Percentiles rank a stretch among this genome's conserved stretches.
phyloP scores from a whole-genome alignment of 1,284 basidiomycete genomes.

The Coniferiporia sulphurascens region DNA sequence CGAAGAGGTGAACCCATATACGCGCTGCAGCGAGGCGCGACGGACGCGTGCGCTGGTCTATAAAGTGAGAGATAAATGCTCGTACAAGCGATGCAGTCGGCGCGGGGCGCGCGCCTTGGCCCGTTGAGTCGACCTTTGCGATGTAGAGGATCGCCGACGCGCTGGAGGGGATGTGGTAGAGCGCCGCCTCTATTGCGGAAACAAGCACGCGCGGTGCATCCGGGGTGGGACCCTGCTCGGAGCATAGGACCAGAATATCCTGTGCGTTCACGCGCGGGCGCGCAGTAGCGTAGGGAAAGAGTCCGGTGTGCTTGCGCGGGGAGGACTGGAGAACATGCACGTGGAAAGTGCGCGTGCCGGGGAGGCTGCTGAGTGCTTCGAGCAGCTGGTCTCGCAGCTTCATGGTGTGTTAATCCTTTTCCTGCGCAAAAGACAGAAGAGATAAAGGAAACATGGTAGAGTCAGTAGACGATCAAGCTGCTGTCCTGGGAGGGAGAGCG shows the following conservation, averaged over 20 bases:
- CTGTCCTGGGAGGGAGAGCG: background rate
- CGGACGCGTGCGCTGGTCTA: conserved; percentile 62
- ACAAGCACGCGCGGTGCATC: conserved; percentile 51
- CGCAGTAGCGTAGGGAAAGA: conserved; percentile 74
- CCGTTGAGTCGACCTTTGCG: conserved; percentile 92
- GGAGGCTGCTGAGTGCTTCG: conserved; percentile 47
- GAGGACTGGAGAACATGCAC: conserved; percentile 71
- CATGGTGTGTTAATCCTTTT: conserved; percentile 17
- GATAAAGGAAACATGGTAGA: background rate
- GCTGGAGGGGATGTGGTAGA: conserved; percentile 74
- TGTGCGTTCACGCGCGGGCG: conserved; percentile 62
- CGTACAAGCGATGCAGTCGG: conserved; percentile 68
- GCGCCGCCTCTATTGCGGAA: conserved; percentile 75
- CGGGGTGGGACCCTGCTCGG: conserved; percentile 43
- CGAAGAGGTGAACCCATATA: conserved; percentile 87
- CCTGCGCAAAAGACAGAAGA: background rate
- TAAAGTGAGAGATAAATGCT: conserved; percentile 66
- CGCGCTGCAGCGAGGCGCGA: conserved; percentile 32
- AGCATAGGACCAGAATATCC: conserved; percentile 71
- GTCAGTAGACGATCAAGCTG: background rate
- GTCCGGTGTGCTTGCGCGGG: conserved; percentile 59
- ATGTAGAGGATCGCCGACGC: conserved; percentile 80
- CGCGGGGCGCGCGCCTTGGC: conserved; percentile 57
- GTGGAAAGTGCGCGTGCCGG: conserved; percentile 66
- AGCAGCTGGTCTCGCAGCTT: conserved; percentile 65